Conservation (phyloP, 1,139 yeast species). For the Arxiozyma slooffiae region DNA sequence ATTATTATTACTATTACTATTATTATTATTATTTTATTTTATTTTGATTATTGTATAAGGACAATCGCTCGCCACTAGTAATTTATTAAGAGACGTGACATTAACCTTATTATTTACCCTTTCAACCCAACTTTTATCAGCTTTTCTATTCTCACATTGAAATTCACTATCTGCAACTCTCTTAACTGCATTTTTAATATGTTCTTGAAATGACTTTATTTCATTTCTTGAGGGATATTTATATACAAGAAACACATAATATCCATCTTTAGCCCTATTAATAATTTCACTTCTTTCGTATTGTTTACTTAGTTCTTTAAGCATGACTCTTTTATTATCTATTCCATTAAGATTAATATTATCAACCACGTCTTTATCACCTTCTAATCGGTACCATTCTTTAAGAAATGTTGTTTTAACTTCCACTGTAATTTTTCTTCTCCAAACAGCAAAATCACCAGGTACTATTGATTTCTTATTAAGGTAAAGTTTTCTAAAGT, state of each 20-base stretch:
- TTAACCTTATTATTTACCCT: constrained; percentile 25
- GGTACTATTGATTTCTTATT: too few relatives aligned
- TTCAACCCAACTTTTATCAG: constrained; percentile 24
- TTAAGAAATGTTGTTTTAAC: constrained; percentile 31
- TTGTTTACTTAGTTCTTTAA: constrained; percentile 2
- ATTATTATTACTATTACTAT: too few relatives aligned
- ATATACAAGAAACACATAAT: constrained; percentile 36
- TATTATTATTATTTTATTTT: too few relatives aligned
- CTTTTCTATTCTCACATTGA: constrained; percentile 2
- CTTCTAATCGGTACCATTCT: constrained; percentile 23
- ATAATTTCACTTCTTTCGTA: background rate
- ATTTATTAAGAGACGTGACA: constrained; percentile 16
- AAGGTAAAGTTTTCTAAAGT: constrained; percentile 10
- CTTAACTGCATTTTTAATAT: constrained; percentile 30
- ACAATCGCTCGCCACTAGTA: constrained; percentile 15
- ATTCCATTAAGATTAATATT: background rate
- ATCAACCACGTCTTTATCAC: constrained; percentile 14
- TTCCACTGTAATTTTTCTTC: too few relatives aligned
- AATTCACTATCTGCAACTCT: constrained; percentile 20
- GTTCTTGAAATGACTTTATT: constrained; percentile 25
- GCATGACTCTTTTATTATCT: background rate
- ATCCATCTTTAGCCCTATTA: constrained; percentile 35
- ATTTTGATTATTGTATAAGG: constrained; percentile 8
- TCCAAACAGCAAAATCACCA: too few relatives aligned
- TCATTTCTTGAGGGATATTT: constrained; percentile 37